These are phyloP conservation scores for Aureobasidium subglaciale DNA, from an alignment of 2,329 filamentous ascomycete species.

Conservation along the genomic window DNA sequence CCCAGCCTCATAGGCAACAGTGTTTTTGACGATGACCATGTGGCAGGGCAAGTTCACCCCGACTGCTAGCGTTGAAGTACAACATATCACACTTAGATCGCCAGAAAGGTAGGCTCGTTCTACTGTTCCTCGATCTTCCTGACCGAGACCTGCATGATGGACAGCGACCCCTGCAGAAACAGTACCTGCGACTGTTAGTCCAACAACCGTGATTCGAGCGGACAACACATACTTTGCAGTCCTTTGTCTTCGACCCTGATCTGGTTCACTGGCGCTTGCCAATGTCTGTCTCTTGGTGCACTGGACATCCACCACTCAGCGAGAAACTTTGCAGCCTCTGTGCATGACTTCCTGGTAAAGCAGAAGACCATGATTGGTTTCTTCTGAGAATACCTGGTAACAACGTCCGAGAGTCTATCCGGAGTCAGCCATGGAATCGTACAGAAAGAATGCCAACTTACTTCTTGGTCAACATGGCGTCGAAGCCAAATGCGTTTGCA, in stretches of 20 bases:
- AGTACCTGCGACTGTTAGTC: conserved; percentile 30
- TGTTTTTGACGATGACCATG: conserved; percentile 77
- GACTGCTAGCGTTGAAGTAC: conserved; percentile 76
- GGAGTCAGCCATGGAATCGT: background rate
- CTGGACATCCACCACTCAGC: conserved; percentile 57
- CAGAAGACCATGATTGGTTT: conserved; percentile 84
- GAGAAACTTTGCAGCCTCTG: conserved; percentile 59
- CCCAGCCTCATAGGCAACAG: conserved; percentile 52
- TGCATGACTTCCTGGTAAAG: conserved; percentile 64
- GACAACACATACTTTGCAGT: conserved; percentile 45
- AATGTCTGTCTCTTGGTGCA: conserved; percentile 48
- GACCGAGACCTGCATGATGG: conserved; percentile 70
- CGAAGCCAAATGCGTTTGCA: conserved; percentile 69
- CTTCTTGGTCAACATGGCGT: conserved; percentile 59
- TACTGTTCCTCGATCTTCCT: conserved; percentile 56
- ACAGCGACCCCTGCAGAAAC: conserved; percentile 62
- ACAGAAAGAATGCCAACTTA: conserved; percentile 20
- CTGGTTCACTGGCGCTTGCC: conserved; percentile 51
- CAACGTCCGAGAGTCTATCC: conserved; percentile 55
- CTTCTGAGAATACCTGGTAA: conserved; percentile 57
- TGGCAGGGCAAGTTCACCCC: conserved; percentile 80
- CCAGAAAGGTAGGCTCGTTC: conserved; percentile 64
- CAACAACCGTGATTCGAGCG: conserved; percentile 16
- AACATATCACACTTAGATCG: conserved; percentile 74
- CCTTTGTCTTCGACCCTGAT: conserved; percentile 52